Base-by-base conservation (phyloP, 495 filamentous ascomycete genomes). In the Trichoderma asperelloides region DNA sequence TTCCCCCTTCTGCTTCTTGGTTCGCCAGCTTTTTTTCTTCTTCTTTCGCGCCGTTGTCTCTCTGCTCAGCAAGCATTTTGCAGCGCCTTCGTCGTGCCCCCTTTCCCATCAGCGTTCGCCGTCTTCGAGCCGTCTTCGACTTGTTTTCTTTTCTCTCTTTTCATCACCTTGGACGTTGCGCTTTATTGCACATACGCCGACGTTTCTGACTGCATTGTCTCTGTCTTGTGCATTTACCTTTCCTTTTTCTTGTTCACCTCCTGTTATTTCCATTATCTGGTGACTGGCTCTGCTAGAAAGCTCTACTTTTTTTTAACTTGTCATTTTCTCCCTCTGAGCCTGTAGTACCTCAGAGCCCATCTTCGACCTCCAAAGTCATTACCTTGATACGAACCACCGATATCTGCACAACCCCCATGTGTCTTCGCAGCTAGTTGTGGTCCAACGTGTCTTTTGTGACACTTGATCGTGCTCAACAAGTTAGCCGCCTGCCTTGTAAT, bases 211-310 rank as follows among this genome's bases (percentile, higher is more conserved):
- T 43, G 33, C 18, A 39, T 23, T 27, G 33, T 64, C 62, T 64
- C n/a, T 41, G 62, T 64, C 40, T 41, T 64, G 33, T 43, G 33
- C 33, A 25, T 70, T 71, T 72, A 66, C 69, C 70, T 73, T 70
- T 72, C 71, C 68, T 70, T 69, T 66, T 74, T 76, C 65, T 74
- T 69, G 71, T 77, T 62, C 70, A 67, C 71, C 68, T 74, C 68
- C 57, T 67, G 64, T 68, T 71, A 73, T 72, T 70, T 64, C 60
- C 64, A 21, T 45, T 39, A 41, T 65, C 70, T 41, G 55, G 55
- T 60, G 55, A 60, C 55, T 30, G 55, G 55, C 55, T 60, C 27
- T 60, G 55, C 55, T 18, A 28, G 16, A 60, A 60, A 49, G 39
- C 67, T 65, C 68, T 72, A 70, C 65, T 65, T 68, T 74, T 74